Evolutionary conservation across 2,329 filamentous ascomycete genomes (phyloP).

Genomic region (Madurella fahalii): DNA sequence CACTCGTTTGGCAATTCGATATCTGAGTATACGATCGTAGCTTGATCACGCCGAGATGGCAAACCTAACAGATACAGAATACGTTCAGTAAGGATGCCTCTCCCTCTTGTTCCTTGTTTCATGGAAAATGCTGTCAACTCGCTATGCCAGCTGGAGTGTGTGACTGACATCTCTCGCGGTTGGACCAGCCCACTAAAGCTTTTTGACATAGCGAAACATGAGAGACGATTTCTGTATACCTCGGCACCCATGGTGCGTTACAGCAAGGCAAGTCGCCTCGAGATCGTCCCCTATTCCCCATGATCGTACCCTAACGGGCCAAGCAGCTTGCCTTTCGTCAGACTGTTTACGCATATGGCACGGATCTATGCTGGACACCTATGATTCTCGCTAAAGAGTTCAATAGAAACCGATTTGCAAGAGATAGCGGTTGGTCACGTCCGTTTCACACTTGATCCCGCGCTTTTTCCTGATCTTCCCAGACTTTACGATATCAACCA

Average conservation of each 20-base stretch:
- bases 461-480: not conserved
- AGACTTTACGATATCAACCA: conserved; percentile 60
- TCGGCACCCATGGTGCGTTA: conserved; percentile 67
- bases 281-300: not conserved
- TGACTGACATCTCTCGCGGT: no score
- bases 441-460: not conserved
- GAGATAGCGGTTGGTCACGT: conserved; percentile 50
- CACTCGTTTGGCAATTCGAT: no score
- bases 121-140: no score
- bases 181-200: conserved; percentile 51
- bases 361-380: conserved; percentile 66
- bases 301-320: not conserved
- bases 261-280: conserved; percentile 44
- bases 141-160: no score
- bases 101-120: not conserved
- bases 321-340: conserved; percentile 63
- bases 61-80: conserved; percentile 1
- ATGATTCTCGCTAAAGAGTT: conserved; percentile 70
- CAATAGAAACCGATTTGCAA: conserved; percentile 56
- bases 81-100: conserved; percentile 18
- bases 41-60: conserved; percentile 5
- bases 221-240: conserved; percentile 53
- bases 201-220: conserved; percentile 50
- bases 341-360: conserved; percentile 60
- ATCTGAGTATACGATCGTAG: no score